Conservation (phyloP, 495 filamentous ascomycete species). For the Aspergillus funiculosus region DNA sequence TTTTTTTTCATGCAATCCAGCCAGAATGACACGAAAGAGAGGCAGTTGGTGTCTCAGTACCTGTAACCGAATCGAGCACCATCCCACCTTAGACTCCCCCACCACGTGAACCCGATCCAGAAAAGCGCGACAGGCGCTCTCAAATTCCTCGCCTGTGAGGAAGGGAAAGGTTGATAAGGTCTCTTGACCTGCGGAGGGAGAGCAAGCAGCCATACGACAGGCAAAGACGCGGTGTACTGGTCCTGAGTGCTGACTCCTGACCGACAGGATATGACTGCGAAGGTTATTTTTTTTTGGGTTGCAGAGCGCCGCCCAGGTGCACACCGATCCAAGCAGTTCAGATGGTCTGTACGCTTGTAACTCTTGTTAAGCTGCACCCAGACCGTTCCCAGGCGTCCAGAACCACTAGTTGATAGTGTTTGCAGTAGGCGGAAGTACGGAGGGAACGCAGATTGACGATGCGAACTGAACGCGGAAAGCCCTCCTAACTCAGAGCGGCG, state of each 20-base stretch:
- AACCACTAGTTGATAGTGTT: slow-evolving; percentile 4
- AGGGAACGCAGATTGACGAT: neutral
- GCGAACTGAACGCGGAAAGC: slow-evolving; percentile 9
- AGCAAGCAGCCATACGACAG: slow-evolving; percentile 20
- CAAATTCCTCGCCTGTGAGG: slow-evolving; percentile 54
- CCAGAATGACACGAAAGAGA: slow-evolving; percentile 2
- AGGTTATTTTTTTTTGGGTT: slow-evolving; percentile 2
- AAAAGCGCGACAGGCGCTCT: slow-evolving; percentile 53
- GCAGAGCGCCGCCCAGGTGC: slow-evolving; percentile 3
- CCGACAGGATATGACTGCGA: slow-evolving; percentile 12
- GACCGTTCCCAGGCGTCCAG: slow-evolving; percentile 10
- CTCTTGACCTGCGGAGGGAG: neutral
- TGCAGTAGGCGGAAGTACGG: slow-evolving; percentile 8
- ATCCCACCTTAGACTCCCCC: slow-evolving; percentile 15
- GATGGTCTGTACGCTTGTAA: no score
- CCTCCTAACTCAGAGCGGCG: slow-evolving; percentile 2
- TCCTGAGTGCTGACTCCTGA: slow-evolving; percentile 7
- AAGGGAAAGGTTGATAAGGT: slow-evolving; percentile 43
- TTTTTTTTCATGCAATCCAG: neutral
- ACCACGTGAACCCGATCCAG: slow-evolving; percentile 44
- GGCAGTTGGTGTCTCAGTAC: slow-evolving; percentile 18
- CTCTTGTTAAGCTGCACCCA: neutral
- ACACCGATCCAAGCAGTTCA: slow-evolving; percentile 14
- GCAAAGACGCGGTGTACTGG: slow-evolving; percentile 24
- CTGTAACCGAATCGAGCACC: slow-evolving; percentile 30